phyloP scores from a whole-genome alignment of 2,329 filamentous ascomycete genomes.

The Alternaria gansuensis region DNA sequence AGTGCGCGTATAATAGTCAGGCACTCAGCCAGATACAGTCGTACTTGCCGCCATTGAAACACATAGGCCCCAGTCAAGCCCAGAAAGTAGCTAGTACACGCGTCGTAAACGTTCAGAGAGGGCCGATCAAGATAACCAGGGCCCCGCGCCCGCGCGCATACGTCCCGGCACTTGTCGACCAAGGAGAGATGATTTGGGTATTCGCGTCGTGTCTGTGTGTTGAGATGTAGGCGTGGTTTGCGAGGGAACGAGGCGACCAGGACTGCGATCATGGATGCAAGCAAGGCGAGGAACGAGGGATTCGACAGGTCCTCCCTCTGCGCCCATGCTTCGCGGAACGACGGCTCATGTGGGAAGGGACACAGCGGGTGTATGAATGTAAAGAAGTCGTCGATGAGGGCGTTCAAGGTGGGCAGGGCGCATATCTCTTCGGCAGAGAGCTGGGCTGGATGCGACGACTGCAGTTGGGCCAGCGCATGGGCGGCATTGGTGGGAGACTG shows the following conservation, averaged over 20 bases:
- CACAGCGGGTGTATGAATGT: slow-evolving; percentile 80
- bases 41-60: slow-evolving; percentile 71
- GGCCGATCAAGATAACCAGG: slow-evolving; percentile 64
- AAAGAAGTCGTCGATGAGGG: slow-evolving; percentile 82
- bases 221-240: slow-evolving; percentile 74
- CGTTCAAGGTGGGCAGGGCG: slow-evolving; percentile 71
- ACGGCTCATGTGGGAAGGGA: slow-evolving; percentile 81
- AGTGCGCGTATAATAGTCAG: slow-evolving; percentile 74
- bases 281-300: slow-evolving; percentile 72
- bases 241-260: slow-evolving; percentile 81
- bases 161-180: slow-evolving; percentile 74
- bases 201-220: slow-evolving; percentile 69
- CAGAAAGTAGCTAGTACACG: slow-evolving; percentile 79
- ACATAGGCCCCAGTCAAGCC: slow-evolving; percentile 73
- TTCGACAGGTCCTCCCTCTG: slow-evolving; percentile 72
- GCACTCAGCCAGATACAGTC: slow-evolving; percentile 76
- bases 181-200: slow-evolving; percentile 75
- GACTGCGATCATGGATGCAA: slow-evolving; percentile 77
- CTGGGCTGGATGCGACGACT: slow-evolving; percentile 56
- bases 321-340: slow-evolving; percentile 74
- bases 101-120: slow-evolving; percentile 66
- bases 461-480: slow-evolving; percentile 61
- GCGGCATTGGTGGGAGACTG: slow-evolving; percentile 64
- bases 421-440: slow-evolving; percentile 74
- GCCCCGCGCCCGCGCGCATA: slow-evolving; percentile 74